These are phyloP conservation scores for Suillus decipiens DNA, from an alignment of 768 basidiomycete genomes.

Conservation along the genomic window DNA sequence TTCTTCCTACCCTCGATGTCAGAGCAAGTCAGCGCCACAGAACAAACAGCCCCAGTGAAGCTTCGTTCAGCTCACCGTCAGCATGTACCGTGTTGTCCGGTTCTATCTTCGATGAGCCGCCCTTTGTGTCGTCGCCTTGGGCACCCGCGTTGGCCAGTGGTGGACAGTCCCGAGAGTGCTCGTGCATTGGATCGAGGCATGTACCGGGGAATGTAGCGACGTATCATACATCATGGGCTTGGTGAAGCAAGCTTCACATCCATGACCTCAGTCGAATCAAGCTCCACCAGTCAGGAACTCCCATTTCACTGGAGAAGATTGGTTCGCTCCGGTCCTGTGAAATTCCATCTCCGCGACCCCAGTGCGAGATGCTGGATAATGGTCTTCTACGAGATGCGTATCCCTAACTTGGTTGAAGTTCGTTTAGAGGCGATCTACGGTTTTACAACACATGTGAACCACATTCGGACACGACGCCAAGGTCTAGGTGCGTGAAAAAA, in stretches of 20 bases:
- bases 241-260: neutral
- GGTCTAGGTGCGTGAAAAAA: slow-evolving; percentile 1
- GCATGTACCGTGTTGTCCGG: neutral
- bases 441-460: neutral
- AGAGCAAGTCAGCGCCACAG: neutral
- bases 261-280: neutral
- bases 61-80: neutral
- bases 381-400: neutral
- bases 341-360: slow-evolving; percentile 5
- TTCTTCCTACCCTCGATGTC: slow-evolving; percentile 4
- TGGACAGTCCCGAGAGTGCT: neutral
- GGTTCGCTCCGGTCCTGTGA: neutral
- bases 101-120: neutral
- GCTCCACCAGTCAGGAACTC: slow-evolving; percentile 7
- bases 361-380: neutral
- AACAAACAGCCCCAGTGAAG: neutral
- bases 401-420: slow-evolving; percentile 2
- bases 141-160: neutral
- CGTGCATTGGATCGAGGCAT: neutral
- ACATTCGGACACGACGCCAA: slow-evolving; percentile 3
- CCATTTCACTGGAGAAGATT: slow-evolving; percentile 1
- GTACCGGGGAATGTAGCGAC: neutral
- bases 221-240: neutral
- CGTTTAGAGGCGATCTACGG: neutral
- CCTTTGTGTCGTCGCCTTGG: neutral